phyloP scores from a whole-genome alignment of 106 monocot genomes.

The Dendrobium catenatum region DNA sequence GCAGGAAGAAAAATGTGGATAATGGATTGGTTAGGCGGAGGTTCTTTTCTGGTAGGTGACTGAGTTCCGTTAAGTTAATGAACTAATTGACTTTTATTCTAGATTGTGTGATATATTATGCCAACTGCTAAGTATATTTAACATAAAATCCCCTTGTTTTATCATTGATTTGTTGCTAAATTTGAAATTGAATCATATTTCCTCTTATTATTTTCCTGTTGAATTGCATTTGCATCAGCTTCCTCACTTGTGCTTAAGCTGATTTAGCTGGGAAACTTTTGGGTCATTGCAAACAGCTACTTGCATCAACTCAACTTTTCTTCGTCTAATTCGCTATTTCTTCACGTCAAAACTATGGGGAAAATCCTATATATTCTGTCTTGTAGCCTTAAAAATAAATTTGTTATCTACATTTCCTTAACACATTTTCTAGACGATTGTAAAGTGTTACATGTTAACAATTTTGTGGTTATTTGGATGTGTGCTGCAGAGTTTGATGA shows the following conservation, averaged over 20 bases:
- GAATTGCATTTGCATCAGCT: conserved; percentile 1
- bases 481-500: conserved; percentile 33
- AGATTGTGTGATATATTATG: neutral
- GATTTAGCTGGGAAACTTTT: neutral
- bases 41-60: conserved; percentile 34
- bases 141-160: neutral
- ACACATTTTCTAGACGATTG: neutral
- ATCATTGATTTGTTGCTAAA: neutral
- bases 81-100: neutral
- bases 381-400: neutral
- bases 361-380: neutral
- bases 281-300: neutral
- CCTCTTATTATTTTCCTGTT: neutral
- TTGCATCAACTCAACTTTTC: neutral
- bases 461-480: neutral
- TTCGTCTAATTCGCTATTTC: neutral
- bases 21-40: conserved; percentile 33
- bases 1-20: conserved; percentile 48
- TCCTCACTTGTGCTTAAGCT: neutral
- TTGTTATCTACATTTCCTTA: neutral
- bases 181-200: neutral
- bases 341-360: neutral
- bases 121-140: neutral
- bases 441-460: neutral
- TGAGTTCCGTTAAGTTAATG: neutral